Conservation (phyloP, 805 yeast species). For the Barnettozyma botsteinii region DNA sequence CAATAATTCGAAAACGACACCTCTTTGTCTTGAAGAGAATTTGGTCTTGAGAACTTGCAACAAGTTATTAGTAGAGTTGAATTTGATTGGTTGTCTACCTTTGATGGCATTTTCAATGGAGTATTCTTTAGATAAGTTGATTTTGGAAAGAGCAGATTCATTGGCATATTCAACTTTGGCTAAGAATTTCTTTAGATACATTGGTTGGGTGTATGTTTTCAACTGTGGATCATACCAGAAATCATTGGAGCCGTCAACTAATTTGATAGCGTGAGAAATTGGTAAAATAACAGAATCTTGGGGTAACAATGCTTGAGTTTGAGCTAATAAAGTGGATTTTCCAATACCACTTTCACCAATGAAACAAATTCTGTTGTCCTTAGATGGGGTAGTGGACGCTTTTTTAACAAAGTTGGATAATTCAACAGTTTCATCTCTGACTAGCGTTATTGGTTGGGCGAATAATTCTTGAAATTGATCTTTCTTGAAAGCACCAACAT, state of each 20-base stretch:
- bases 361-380: slow-evolving; percentile 48
- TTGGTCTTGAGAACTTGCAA: slow-evolving; percentile 39
- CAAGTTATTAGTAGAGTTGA: slow-evolving; percentile 30
- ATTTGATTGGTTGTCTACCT: slow-evolving; percentile 26
- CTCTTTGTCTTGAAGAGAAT: slow-evolving; percentile 34
- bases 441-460: slow-evolving; percentile 51
- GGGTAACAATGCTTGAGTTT: slow-evolving; percentile 54
- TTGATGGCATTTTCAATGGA: slow-evolving; percentile 29
- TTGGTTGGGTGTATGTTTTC: slow-evolving; percentile 65
- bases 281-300: slow-evolving; percentile 49
- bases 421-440: slow-evolving; percentile 43
- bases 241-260: slow-evolving; percentile 71
- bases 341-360: slow-evolving; percentile 75
- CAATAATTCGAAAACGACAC: slow-evolving; percentile 46
- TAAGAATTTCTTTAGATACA: slow-evolving; percentile 59
- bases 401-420: slow-evolving; percentile 35
- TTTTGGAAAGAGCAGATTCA: slow-evolving; percentile 29
- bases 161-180: slow-evolving; percentile 46
- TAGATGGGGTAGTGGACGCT: slow-evolving; percentile 26
- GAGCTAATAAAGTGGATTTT: slow-evolving; percentile 67
- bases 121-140: slow-evolving; percentile 31
- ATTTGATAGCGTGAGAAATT: slow-evolving; percentile 51
- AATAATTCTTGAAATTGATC: slow-evolving; percentile 66
- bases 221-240: slow-evolving; percentile 48
- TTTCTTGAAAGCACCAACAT: slow-evolving; percentile 60